These are phyloP conservation scores for Nemania sp. DNA, from an alignment of 2,329 filamentous ascomycete genomes.

Conservation along the genomic window DNA sequence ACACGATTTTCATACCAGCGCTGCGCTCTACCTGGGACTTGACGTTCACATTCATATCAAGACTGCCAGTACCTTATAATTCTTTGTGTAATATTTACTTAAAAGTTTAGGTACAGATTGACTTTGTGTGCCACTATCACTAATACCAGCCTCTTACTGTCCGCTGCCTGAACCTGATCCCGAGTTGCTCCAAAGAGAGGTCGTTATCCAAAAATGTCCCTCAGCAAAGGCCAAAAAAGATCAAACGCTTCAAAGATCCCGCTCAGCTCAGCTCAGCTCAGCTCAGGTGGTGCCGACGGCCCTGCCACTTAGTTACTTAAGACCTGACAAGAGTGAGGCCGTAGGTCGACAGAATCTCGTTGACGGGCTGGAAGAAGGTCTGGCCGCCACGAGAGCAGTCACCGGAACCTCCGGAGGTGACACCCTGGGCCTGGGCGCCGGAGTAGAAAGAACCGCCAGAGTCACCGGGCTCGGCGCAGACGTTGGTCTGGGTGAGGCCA, in stretches of 20 bases:
- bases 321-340: conserved; percentile 37
- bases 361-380: conserved; percentile 48
- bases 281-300: conserved; percentile 16
- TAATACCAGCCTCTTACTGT: neutral
- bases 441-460: conserved; percentile 47
- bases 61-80: neutral
- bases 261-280: conserved; percentile 12
- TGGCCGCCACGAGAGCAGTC: conserved; percentile 43
- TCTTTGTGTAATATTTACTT: neutral
- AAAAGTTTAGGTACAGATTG: conserved; percentile 6
- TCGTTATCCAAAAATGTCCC: conserved; percentile 11
- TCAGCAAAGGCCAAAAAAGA: conserved; percentile 21
- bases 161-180: conserved; percentile 1
- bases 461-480: conserved; percentile 48
- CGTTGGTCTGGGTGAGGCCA: conserved; percentile 45
- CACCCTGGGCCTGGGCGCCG: conserved; percentile 47
- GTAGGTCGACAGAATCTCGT: conserved; percentile 46
- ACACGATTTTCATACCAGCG: neutral
- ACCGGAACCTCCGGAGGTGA: conserved; percentile 46
- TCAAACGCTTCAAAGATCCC: conserved; percentile 21
- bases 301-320: conserved; percentile 21
- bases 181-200: conserved; percentile 4
- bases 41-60: conserved; percentile 5
- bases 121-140: conserved; percentile 6
- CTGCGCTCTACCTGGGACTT: neutral